phyloP scores from a whole-genome alignment of 768 basidiomycete genomes.

The Pulveroboletus sp. region DNA sequence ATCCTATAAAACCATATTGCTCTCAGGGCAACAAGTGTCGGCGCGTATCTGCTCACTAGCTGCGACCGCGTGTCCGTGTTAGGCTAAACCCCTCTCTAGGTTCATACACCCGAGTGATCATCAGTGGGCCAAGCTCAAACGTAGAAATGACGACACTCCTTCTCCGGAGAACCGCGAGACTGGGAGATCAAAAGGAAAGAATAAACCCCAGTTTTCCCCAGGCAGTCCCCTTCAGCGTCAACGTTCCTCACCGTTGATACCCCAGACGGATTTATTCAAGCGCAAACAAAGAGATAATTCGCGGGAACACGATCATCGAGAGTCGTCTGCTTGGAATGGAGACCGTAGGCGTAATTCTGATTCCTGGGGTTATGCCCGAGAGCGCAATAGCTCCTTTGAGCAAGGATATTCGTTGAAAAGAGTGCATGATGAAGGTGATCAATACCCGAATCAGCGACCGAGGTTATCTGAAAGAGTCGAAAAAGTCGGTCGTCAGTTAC shows the following conservation, averaged over 20 bases:
- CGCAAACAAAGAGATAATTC: slow-evolving; percentile 23
- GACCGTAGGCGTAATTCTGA: slow-evolving; percentile 26
- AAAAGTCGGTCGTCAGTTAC: slow-evolving; percentile 20
- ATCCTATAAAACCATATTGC: slow-evolving; percentile 41
- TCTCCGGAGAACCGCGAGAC: slow-evolving; percentile 23
- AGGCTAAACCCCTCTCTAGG: slow-evolving; percentile 23
- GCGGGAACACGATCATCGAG: slow-evolving; percentile 23
- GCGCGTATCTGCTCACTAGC: slow-evolving; percentile 31
- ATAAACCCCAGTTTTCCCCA: slow-evolving; percentile 17
- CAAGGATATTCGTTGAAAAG: slow-evolving; percentile 24
- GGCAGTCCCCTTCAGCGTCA: slow-evolving; percentile 17
- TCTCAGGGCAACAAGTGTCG: slow-evolving; percentile 49
- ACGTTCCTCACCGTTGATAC: slow-evolving; percentile 36
- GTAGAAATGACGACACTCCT: slow-evolving; percentile 12
- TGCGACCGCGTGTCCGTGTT: slow-evolving; percentile 4
- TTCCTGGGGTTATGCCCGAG: slow-evolving; percentile 19
- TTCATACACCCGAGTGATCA: slow-evolving; percentile 52
- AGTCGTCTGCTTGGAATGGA: slow-evolving; percentile 17
- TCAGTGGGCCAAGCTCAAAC: slow-evolving; percentile 35
- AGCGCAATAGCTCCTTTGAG: slow-evolving; percentile 15
- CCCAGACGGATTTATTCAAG: slow-evolving; percentile 45
- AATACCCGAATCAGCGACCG: slow-evolving; percentile 28
- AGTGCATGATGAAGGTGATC: slow-evolving; percentile 20
- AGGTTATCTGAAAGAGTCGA: slow-evolving; percentile 29
- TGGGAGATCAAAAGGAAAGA: slow-evolving; percentile 22